These are phyloP conservation scores for Sicyos edulis DNA, from an alignment of 306 rosid genomes.

Conservation along the genomic window DNA sequence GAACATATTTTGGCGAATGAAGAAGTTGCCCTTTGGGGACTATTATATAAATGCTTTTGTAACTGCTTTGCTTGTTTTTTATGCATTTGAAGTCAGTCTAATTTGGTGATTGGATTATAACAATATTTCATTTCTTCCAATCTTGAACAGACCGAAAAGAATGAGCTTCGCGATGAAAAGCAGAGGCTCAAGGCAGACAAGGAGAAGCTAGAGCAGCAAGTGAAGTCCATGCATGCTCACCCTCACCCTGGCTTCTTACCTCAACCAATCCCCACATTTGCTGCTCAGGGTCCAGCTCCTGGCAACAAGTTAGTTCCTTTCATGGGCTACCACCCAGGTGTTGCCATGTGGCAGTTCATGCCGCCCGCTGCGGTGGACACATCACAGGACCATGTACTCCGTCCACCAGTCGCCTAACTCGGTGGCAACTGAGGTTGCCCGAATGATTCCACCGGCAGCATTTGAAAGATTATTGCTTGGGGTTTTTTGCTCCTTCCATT, in stretches of 20 bases:
- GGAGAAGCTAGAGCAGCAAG: slow-evolving; percentile 80
- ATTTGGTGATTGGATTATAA: neutral
- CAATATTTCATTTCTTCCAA: neutral
- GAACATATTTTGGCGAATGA: too few relatives aligned
- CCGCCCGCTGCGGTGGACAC: slow-evolving; percentile 92
- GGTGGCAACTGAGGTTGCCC: slow-evolving; percentile 22
- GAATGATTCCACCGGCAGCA: neutral
- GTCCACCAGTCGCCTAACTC: slow-evolving; percentile 90
- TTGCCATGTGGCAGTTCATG: slow-evolving; percentile 99
- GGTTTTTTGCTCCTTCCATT: slow-evolving; percentile 17
- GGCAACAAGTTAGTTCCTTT: slow-evolving; percentile 84
- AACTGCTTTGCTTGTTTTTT: neutral
- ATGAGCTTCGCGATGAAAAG: slow-evolving; percentile 88
- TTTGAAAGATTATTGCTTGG: slow-evolving; percentile 5
- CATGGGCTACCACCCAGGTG: slow-evolving; percentile 85
- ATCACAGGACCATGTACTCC: slow-evolving; percentile 95
- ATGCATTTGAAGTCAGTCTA: neutral
- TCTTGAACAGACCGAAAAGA: slow-evolving; percentile 60
- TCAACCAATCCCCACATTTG: slow-evolving; percentile 73
- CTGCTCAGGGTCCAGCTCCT: slow-evolving; percentile 78
- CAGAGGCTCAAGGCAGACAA: slow-evolving; percentile 87
- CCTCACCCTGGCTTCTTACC: slow-evolving; percentile 76
- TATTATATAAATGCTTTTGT: neutral
- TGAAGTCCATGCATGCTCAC: slow-evolving; percentile 62
- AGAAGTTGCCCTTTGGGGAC: neutral